Evolutionary conservation across 202 grass and related monocot genomes (phyloP), one percentile per base, ranked within the genome.

Genomic region (Schoenoplectus tabernaemontani): DNA sequence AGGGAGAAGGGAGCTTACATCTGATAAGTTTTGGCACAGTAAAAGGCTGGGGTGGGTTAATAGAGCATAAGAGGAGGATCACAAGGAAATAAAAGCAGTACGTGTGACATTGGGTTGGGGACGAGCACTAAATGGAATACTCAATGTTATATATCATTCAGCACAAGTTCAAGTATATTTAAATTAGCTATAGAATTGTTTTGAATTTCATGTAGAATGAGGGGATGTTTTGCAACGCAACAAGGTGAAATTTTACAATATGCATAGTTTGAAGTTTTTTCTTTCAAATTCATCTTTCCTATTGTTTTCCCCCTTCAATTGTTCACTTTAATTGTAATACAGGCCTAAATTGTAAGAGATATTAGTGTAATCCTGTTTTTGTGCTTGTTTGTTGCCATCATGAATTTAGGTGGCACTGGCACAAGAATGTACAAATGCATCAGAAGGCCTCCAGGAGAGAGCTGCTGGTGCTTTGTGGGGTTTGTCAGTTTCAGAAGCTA

Each of bases 401-500:
- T 83, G 39, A 82, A 84, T 92, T 82, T 80, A 99, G 96, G 96
- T 99, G 61, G 86, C 83, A 67, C 92, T 99, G 71, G 92, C 87
- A 37, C 86, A 90, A 85, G 83, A 88, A 83, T 99, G 96, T 83
- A 80, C 88, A 80, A 92, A 91, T 91, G 92, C 90, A 87, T 99
- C 96, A 22, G 87, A 96, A 89, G 96, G 92, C 12, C 92, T 99
- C 82, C 96, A 99, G 77, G 92, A 99, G 90, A 96, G 96, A 86
- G 92, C 92, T 72, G 96, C 96, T 81, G 96, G 96, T 4, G 96
- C 96, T 74, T 85, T 99, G 42, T 99, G 96, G 96, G 96, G 96
- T 61, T 80, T 99, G 83, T 99, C 92, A 76, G 88, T 99, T 82
- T 99, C 96, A 81, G 96, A 99, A 91, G 81, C 90, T 80, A 99